Evolutionary conservation across 2,329 filamentous ascomycete species (phyloP), one percentile per base, ranked within the genome.

Genomic region (Passalora sequoiae): DNA sequence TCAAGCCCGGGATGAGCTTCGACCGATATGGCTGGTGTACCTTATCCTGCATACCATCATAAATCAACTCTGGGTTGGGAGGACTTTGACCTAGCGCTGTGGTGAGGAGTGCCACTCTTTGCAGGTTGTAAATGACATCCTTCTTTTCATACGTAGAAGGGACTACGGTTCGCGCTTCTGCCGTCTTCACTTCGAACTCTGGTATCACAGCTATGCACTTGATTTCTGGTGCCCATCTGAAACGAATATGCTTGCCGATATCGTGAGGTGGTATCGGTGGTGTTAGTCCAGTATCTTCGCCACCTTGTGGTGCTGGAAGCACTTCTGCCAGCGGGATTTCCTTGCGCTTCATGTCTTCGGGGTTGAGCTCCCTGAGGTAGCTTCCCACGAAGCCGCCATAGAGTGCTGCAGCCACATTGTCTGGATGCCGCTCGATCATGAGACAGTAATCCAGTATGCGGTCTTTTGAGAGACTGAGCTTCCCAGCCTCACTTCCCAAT

Each of bases 11-110:
- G 56, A 98, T 94, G 50, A 98, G 78, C 2, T 78, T 84, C 68
- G 92, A 84, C 41, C 92, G 84, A 72, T 98, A 97, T 31, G 89
- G 92, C 68, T 98, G 92, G 70, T 98, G 92, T 49, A 98, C 81
- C 69, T 89, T 94, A 72, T 98, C 92, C 70, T 97, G 92, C 92
- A 98, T 98, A 35, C 89, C 91, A 36, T 94, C 81, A 71, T 94
- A 94, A 65, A 98, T 98, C 67, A 94, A 84, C 58, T 94, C 84
- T 16, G 92, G 84, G 62, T 96, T 85, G 1, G 89, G 91, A 7
- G 92, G 91, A 6, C 86, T 91, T 64, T 88, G 83, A 52, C 89
- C 89, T 33, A 98, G 76, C 1, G 89, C 89, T 8, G 89, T 87
- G 22, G 91, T 89, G 9, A 98, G 77, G 38, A 98, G 77, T 2